Conservation (phyloP, 768 basidiomycete genomes). For the Gloeophyllum trabeum region DNA sequence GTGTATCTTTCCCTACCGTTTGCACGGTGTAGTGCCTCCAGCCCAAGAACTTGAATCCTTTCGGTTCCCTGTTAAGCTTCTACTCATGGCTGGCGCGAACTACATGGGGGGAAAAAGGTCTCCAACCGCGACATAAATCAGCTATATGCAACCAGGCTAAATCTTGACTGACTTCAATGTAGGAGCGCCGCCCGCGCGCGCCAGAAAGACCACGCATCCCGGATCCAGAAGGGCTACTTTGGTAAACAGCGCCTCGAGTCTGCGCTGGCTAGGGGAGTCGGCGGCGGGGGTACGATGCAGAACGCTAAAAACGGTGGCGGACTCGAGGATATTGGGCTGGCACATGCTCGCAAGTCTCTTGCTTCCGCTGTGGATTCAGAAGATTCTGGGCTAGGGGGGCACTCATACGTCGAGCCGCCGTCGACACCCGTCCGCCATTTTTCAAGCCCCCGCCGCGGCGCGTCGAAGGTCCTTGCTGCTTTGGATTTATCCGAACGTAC, state of each 20-base stretch:
- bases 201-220: conserved; percentile 41
- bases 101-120: conserved; percentile 71
- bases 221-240: conserved; percentile 50
- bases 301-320: not conserved
- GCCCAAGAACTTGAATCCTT: not conserved
- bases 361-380: not conserved
- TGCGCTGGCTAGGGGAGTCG: conserved; percentile 19
- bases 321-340: conserved; percentile 13
- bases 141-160: not conserved
- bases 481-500: conserved; percentile 34
- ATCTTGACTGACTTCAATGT: not conserved
- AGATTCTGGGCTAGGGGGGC: not conserved
- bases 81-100: conserved; percentile 52
- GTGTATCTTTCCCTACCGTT: not conserved
- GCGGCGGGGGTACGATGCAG: not conserved
- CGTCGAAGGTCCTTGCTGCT: conserved; percentile 27
- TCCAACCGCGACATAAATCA: not conserved
- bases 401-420: conserved; percentile 8
- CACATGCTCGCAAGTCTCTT: conserved; percentile 9
- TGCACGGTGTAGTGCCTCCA: not conserved
- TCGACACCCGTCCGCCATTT: not conserved
- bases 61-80: not conserved
- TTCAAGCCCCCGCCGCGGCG: not conserved
- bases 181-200: conserved; percentile 53
- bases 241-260: conserved; percentile 47